Conservation (phyloP, 1,284 basidiomycete genomes). For the Cryptococcus amylolentus region DNA sequence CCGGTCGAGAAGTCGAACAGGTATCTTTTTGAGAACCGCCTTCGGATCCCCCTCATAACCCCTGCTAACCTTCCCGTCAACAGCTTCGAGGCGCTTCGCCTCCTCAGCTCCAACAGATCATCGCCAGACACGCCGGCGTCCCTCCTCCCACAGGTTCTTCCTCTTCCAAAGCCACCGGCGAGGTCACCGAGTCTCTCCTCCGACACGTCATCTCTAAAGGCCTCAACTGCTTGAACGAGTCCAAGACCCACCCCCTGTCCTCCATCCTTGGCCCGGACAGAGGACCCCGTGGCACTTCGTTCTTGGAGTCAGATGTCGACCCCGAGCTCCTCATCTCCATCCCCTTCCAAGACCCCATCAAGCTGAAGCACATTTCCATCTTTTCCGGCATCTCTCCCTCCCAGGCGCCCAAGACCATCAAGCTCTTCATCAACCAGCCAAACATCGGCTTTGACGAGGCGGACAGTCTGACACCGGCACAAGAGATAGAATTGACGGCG, state of each 20-base stretch:
- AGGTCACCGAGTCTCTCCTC: conserved; percentile 37
- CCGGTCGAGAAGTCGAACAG: conserved; percentile 45
- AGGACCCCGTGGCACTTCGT: conserved; percentile 55
- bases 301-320: conserved; percentile 69
- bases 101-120: conserved; percentile 39
- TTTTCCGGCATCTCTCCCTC: conserved; percentile 53
- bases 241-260: conserved; percentile 59
- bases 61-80: neutral
- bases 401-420: conserved; percentile 63
- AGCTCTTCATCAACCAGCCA: conserved; percentile 63
- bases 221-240: conserved; percentile 73
- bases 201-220: conserved; percentile 41
- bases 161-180: conserved; percentile 10
- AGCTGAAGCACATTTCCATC: conserved; percentile 66
- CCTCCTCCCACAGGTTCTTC: conserved; percentile 22
- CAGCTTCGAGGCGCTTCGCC: conserved; percentile 47
- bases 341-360: conserved; percentile 59
- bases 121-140: conserved; percentile 43
- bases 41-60: neutral
- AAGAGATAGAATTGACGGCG: conserved; percentile 47
- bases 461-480: conserved; percentile 43
- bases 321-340: neutral
- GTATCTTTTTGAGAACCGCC: conserved; percentile 17
- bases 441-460: conserved; percentile 62
- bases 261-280: conserved; percentile 57